Conservation (phyloP, 179 eudicot genomes). For the Spinacia oleracea region DNA sequence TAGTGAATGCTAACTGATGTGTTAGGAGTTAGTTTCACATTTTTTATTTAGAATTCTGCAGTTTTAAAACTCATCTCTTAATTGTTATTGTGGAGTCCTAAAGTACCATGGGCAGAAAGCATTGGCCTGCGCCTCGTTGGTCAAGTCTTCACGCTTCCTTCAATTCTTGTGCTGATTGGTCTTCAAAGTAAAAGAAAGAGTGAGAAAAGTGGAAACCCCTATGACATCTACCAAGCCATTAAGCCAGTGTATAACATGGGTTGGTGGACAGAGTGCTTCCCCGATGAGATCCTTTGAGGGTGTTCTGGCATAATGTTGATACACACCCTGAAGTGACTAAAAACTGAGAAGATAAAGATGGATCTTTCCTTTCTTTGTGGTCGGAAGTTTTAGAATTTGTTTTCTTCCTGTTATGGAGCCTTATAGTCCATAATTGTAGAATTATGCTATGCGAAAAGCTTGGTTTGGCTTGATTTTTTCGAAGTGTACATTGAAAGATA, state of each 20-base stretch:
- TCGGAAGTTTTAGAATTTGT: neutral
- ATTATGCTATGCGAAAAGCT: neutral
- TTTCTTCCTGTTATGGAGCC: neutral
- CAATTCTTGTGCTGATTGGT: too few relatives aligned
- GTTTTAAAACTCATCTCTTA: neutral
- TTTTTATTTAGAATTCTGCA: neutral
- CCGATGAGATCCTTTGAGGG: too few relatives aligned
- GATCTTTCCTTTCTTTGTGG: neutral
- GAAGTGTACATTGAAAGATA: neutral
- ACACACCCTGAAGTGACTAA: neutral
- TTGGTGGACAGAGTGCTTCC: too few relatives aligned
- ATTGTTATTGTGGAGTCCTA: neutral
- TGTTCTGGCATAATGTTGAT: neutral
- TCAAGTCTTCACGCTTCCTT: too few relatives aligned
- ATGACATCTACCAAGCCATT: too few relatives aligned
- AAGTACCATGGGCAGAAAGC: neutral
- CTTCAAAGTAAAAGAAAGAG: too few relatives aligned
- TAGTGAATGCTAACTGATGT: neutral
- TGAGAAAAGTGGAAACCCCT: too few relatives aligned
- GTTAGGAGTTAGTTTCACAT: neutral
- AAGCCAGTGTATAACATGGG: too few relatives aligned
- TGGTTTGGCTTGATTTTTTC: neutral
- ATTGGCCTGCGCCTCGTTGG: too few relatives aligned
- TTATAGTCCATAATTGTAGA: neutral
- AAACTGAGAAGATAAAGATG: neutral